Percentiles rank a stretch among this genome's conserved stretches.
phyloP scores from a whole-genome alignment of 441 rosid species.

The California macrophylla region DNA sequence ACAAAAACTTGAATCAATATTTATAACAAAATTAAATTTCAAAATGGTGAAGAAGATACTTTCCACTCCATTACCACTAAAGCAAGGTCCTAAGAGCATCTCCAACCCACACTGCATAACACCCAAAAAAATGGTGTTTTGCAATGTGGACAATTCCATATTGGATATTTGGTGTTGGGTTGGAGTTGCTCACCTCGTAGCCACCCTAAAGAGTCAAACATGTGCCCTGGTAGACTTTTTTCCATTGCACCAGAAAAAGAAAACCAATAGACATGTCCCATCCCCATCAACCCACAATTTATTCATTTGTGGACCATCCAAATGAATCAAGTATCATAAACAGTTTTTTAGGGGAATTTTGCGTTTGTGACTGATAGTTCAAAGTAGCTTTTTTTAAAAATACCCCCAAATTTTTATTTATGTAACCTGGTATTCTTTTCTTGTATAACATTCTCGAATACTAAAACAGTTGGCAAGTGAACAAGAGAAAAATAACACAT shows the following conservation, averaged over 20 bases:
- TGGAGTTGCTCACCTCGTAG: no score
- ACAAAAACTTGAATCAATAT: slow-evolving; percentile 5
- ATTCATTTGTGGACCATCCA: no score
- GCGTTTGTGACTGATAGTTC: not conserved
- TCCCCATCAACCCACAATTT: no score
- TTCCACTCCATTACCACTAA: not conserved
- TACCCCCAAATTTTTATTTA: not conserved
- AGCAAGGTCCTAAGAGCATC: no score
- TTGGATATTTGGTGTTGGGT: no score
- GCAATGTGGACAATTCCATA: no score
- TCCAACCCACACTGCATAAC: no score
- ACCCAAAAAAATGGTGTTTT: no score
- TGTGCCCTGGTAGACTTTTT: no score
- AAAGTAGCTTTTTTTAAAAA: not conserved
- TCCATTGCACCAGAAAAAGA: not conserved
- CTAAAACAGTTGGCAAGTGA: not conserved
- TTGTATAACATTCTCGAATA: not conserved
- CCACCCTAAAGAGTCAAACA: no score
- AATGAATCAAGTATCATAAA: not conserved
- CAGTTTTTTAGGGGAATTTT: not conserved
- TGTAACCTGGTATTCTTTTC: not conserved
- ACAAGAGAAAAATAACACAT: not conserved
- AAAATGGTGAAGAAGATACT: not conserved
- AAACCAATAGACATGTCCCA: not conserved
- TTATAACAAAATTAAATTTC: not conserved